Evolutionary conservation across 2,329 filamentous ascomycete genomes (phyloP).

Genomic region (Knufia fluminis): DNA sequence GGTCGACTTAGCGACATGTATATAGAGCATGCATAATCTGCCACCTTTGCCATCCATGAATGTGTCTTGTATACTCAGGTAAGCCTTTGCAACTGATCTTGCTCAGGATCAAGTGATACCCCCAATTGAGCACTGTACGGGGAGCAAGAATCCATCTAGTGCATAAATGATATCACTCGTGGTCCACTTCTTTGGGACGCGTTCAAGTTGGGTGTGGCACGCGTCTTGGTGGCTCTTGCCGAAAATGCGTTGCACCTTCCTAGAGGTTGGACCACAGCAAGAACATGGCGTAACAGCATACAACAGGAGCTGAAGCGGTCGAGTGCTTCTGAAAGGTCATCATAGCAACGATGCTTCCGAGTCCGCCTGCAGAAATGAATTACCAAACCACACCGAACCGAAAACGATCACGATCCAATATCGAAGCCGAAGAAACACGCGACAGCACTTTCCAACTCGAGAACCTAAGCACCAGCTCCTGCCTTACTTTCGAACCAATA

Average conservation of each 20-base stretch:
- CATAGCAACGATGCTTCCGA: neutral
- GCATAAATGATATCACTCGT: neutral
- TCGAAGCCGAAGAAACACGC: constrained; percentile 7
- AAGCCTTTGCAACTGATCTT: neutral
- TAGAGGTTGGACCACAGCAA: no score
- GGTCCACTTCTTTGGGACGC: neutral
- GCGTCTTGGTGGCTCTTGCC: neutral
- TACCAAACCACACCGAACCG: constrained; percentile 11
- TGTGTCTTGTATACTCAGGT: no score
- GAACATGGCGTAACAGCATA: neutral
- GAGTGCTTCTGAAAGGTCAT: neutral
- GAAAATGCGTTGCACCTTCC: no score
- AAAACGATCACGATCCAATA: constrained; percentile 13
- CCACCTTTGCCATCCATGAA: no score
- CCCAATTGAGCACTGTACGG: no score
- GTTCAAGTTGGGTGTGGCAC: no score
- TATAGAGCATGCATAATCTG: neutral
- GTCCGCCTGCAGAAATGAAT: constrained; percentile 2
- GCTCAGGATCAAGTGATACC: no score
- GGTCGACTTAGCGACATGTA: neutral
- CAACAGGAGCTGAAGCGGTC: neutral
- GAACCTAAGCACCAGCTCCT: constrained; percentile 5
- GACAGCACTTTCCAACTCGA: constrained; percentile 9
- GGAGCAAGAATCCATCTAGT: no score
- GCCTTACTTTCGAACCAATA: constrained; percentile 13